Percentiles rank a stretch among this genome's conserved stretches.
Evolutionary conservation across 169 alveolate species (phyloP).

Genomic region (Plasmodium fragile): DNA sequence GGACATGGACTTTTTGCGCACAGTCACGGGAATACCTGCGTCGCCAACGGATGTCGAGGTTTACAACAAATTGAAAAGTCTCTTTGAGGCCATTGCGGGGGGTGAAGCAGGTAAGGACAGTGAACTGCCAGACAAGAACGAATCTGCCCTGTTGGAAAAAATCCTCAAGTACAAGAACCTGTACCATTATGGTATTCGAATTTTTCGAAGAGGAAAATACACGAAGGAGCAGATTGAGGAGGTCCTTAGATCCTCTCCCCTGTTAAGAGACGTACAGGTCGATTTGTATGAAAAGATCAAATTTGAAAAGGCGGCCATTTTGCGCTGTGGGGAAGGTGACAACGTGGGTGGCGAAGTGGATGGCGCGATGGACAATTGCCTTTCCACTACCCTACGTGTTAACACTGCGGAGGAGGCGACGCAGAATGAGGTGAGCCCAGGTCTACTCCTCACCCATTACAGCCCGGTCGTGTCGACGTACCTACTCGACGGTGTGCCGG

Average conservation of each 20-base stretch:
- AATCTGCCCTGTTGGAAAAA: not conserved
- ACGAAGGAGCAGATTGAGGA: constrained; percentile 80
- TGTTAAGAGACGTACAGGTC: constrained; percentile 81
- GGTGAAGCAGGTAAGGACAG: not conserved
- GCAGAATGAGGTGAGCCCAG: constrained; percentile 84
- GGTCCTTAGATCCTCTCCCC: constrained; percentile 76
- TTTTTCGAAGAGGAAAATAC: constrained; percentile 57
- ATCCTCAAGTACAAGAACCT: constrained; percentile 38
- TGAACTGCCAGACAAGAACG: not conserved
- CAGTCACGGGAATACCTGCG: constrained; percentile 46
- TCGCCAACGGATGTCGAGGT: constrained; percentile 26
- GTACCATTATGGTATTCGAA: constrained; percentile 34
- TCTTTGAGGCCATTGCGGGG: constrained; percentile 4
- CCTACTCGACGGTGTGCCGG: constrained; percentile 67
- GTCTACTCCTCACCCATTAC: constrained; percentile 92
- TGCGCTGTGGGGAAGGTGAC: not conserved
- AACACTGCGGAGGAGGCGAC: not conserved
- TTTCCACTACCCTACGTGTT: not conserved
- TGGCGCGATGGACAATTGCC: not conserved
- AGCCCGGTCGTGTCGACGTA: constrained; percentile 93
- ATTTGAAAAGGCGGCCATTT: constrained; percentile 20
- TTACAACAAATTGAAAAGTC: constrained; percentile 15
- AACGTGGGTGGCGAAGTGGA: not conserved
- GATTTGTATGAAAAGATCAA: constrained; percentile 41
- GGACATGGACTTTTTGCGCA: constrained; percentile 49